A percentile compares a stretch with the other conserved stretches of the same genome.
Evolutionary conservation across 1,139 yeast genomes (phyloP).

Genomic region (Taiozyma sp.): DNA sequence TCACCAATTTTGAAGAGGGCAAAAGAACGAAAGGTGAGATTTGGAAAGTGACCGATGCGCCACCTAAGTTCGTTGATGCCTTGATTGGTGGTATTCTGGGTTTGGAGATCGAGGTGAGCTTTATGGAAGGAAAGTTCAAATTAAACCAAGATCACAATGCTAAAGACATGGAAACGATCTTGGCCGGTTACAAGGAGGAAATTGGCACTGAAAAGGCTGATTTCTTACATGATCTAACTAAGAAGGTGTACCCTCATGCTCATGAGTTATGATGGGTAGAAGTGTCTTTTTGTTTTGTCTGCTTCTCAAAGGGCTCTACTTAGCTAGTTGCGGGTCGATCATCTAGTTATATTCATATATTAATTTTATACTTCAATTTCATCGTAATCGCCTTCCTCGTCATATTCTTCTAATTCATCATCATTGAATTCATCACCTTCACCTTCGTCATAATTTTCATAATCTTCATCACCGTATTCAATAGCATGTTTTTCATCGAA

Average conservation of each 20-base stretch:
- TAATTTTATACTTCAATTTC: neutral
- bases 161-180: slow-evolving; percentile 47
- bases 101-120: slow-evolving; percentile 44
- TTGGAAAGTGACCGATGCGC: slow-evolving; percentile 60
- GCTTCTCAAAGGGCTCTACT: too few relatives aligned
- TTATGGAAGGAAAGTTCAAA: slow-evolving; percentile 54
- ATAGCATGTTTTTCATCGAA: neutral
- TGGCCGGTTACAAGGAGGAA: slow-evolving; percentile 35
- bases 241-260: neutral
- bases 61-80: slow-evolving; percentile 39
- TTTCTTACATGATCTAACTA: neutral
- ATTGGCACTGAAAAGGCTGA: slow-evolving; percentile 8
- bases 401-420: slow-evolving; percentile 4
- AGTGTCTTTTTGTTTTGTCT: neutral
- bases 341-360: neutral
- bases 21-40: slow-evolving; percentile 27
- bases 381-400: neutral
- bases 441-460: slow-evolving; percentile 1
- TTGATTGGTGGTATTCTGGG: slow-evolving; percentile 56
- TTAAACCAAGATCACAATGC: slow-evolving; percentile 47
- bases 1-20: slow-evolving; percentile 46
- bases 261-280: neutral
- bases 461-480: slow-evolving; percentile 3
- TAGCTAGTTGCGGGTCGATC: neutral
- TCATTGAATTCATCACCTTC: neutral